Evolutionary conservation across 2,329 filamentous ascomycete genomes (phyloP), one percentile per base, ranked within the genome.

Genomic region (Alternaria sp.): DNA sequence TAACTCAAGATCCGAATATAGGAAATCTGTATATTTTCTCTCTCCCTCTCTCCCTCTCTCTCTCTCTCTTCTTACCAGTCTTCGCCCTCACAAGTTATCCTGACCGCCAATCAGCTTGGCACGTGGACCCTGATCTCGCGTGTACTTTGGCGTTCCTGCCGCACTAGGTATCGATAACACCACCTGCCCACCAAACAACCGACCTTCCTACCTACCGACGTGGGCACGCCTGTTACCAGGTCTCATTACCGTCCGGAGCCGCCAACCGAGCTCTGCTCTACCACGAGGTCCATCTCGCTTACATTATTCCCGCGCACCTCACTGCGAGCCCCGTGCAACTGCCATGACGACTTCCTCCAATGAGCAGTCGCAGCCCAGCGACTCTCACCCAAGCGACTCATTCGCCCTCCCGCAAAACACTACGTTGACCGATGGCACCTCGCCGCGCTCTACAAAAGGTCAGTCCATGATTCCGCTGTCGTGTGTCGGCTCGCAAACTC

Each of bases 381-480:
- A 59, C 63, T 50, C 66, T 56, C 66, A 61, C 46, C 65, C 60
- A 68, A 68, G 57, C 65, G 64, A 67, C 62, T 58, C 67, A 32
- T 52, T 66, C 60, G 59, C 65, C 48, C 54, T 54, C 41, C 44
- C 62, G 44, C 65, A 51, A 62, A 60, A 58, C 60, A 63, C 56
- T 52, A 61, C 61, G 43, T 61, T 64, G 54, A 70, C 72, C n/a
- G 71, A 64, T 45, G 67, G 66, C 64, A 60, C 64, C 60, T 76
- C 75, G 64, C 70, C 74, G 44, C 72, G 64, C 53, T 60, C 70
- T 43, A 78, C 66, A 46, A 78, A 78, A 73, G 72, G 75, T 77
- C 65, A 71, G 75, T 77, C 59, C 16, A 25, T 46, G 20, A 9
- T 51, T 18, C 8, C 1, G 20, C 14, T 36, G 30, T 1, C 22